Base-by-base conservation (phyloP, 805 yeast species). In the Wickerhamomyces strasburgensis region DNA sequence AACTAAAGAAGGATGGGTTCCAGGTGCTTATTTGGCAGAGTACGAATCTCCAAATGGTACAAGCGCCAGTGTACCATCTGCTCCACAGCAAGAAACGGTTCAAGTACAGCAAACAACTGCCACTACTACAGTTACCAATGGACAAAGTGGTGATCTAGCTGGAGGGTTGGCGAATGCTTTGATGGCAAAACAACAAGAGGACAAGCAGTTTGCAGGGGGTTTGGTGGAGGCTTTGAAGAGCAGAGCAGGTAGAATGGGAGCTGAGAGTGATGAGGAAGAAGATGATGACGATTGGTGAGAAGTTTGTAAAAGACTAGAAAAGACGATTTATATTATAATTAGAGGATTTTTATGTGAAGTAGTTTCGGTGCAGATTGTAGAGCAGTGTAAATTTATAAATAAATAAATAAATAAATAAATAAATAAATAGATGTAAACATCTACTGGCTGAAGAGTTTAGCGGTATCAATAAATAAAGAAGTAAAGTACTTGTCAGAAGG, bases 1-100 rank as follows among this genome's bases (percentile, higher is more conserved):
- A 28, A 55, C 80, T 1, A 73, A 67, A 39, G 93, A 88, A 58
- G 99, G 99, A 5, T 93, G 98, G 98, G 90, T 93, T 10, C 99
- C 99, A 11, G 82, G 93, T 16, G 84, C 89, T n/a, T 93, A 89
- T 57, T 77, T 90, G 53, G 78, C 68, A 15, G 77, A 75, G 42
- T 73, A 74, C 46, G 73, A 61, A 4, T 21, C 25, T 8, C 25
- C 25, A 21, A 21, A 11, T 21, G 25, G 10, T 8, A 21, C 25
- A 21, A 21, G 11, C 25, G 7, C 25, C 7, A 21, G 7, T 8
- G 25, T 11, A 21, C 70, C 74, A 10, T 76, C 81, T 26, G 60
- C 66, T 0, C 47, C 51, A 1, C 30, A 16, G 31, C 49, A 29
- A 29, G 34, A 16, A 18, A 8, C 25, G 25, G 25, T 21, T 11